A percentile compares a stretch with the other conserved stretches of the same genome.
These are phyloP conservation scores for Casuarina glauca DNA, from an alignment of 306 rosid genomes.

Conservation along the genomic window DNA sequence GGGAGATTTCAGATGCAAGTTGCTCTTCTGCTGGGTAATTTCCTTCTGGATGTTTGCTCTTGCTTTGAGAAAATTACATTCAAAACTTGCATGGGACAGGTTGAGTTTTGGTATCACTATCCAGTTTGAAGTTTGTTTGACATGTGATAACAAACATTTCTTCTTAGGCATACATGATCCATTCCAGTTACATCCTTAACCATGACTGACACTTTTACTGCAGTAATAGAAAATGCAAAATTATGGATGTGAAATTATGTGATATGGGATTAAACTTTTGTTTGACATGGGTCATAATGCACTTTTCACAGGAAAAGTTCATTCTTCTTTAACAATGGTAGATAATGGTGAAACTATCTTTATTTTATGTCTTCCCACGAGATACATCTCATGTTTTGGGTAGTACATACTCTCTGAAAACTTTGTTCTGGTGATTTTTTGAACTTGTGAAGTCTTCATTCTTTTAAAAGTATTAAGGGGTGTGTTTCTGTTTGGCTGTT, in stretches of 20 bases:
- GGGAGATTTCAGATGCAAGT: slow-evolving; percentile 48
- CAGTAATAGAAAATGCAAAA: neutral
- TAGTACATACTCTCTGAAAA: neutral
- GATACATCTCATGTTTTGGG: no score
- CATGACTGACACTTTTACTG: neutral
- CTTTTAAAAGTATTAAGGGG: neutral
- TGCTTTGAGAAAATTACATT: neutral
- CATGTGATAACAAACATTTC: neutral
- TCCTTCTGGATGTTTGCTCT: neutral
- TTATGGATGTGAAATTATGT: neutral
- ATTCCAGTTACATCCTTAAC: neutral
- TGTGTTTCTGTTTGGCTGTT: neutral
- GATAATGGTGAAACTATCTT: neutral
- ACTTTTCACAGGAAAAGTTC: no score
- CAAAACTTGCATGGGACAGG: neutral
- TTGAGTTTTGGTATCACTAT: slow-evolving; percentile 9
- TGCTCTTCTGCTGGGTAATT: slow-evolving; percentile 89
- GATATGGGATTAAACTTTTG: neutral
- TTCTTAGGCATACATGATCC: neutral
- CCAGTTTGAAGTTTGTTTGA: neutral
- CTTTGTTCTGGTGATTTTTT: neutral
- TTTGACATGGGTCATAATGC: no score
- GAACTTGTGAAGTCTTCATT: neutral
- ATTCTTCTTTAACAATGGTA: no score
- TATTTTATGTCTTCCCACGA: neutral